A percentile compares a stretch with the other conserved stretches of the same genome.
These are phyloP conservation scores for Myxozyma neotropica DNA, from an alignment of 805 yeast species.

Conservation along the genomic window DNA sequence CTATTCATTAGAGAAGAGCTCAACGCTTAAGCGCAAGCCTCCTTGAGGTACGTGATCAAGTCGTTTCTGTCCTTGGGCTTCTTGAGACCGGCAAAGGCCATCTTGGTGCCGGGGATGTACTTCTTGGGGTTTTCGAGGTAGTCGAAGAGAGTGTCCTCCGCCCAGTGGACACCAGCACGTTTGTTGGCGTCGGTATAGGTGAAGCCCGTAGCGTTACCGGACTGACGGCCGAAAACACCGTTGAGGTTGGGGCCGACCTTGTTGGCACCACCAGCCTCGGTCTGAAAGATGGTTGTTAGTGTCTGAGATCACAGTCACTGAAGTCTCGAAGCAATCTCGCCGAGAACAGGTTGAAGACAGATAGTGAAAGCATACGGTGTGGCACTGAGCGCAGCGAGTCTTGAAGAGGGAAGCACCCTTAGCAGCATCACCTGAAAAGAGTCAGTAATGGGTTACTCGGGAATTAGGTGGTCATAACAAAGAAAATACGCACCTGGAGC, in stretches of 20 bases:
- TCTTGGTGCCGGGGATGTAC: slow-evolving; percentile 99
- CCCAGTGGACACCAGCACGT: slow-evolving; percentile 90
- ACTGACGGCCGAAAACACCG: slow-evolving; percentile 89
- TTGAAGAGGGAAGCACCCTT: slow-evolving; percentile 98
- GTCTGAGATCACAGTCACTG: not conserved
- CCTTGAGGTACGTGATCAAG: slow-evolving; percentile 67
- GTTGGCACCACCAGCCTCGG: slow-evolving; percentile 91
- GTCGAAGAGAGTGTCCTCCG: slow-evolving; percentile 83
- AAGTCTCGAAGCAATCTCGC: too few relatives aligned
- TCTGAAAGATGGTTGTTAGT: slow-evolving; percentile 14
- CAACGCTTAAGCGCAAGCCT: slow-evolving; percentile 31
- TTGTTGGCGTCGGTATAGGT: slow-evolving; percentile 98
- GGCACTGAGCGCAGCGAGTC: slow-evolving; percentile 99
- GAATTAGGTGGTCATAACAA: not conserved
- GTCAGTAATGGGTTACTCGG: not conserved
- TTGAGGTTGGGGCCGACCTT: slow-evolving; percentile 99
- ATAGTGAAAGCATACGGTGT: slow-evolving; percentile 60
- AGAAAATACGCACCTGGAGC: slow-evolving; percentile 23
- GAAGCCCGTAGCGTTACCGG: slow-evolving; percentile 91
- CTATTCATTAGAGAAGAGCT: too few relatives aligned
- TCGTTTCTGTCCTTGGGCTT: slow-evolving; percentile 99
- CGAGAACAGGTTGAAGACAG: too few relatives aligned
- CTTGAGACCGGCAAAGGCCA: slow-evolving; percentile 97
- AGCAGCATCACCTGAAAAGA: slow-evolving; percentile 61
- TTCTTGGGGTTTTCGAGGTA: slow-evolving; percentile 99